Evolutionary conservation across 768 basidiomycete species (phyloP).

Genomic region (Ramaria sp.): DNA sequence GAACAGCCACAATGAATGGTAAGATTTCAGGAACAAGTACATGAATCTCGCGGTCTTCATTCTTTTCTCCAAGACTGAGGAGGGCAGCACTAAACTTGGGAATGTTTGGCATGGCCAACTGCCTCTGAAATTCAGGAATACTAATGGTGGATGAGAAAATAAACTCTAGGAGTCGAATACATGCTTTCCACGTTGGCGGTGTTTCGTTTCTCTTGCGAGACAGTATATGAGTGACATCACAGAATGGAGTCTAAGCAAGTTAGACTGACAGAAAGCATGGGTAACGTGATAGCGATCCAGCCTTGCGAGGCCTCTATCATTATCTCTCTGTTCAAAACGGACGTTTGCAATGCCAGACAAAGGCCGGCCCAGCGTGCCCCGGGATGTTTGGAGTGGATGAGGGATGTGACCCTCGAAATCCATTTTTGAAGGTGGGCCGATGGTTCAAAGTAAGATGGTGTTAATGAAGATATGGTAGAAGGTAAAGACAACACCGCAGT

Average conservation of each 20-base stretch:
- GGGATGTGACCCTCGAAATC: slow-evolving; percentile 59
- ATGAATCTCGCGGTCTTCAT: slow-evolving; percentile 40
- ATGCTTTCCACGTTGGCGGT: slow-evolving; percentile 44
- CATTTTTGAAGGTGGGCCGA: slow-evolving; percentile 68
- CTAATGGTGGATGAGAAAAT: slow-evolving; percentile 52
- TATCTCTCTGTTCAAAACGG: slow-evolving; percentile 41
- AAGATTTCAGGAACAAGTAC: slow-evolving; percentile 22
- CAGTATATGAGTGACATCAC: slow-evolving; percentile 4
- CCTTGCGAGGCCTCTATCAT: slow-evolving; percentile 64
- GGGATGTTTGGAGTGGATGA: slow-evolving; percentile 70
- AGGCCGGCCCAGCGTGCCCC: slow-evolving; percentile 74
- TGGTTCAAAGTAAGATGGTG: slow-evolving; percentile 39
- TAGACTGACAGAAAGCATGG: slow-evolving; percentile 58
- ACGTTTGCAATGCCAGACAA: slow-evolving; percentile 60
- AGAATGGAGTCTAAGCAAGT: slow-evolving; percentile 15
- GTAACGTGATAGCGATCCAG: slow-evolving; percentile 59
- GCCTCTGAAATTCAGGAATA: slow-evolving; percentile 74
- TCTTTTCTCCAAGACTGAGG: slow-evolving; percentile 43
- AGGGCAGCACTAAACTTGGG: slow-evolving; percentile 59
- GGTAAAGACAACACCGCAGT: slow-evolving; percentile 50
- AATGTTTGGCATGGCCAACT: slow-evolving; percentile 60
- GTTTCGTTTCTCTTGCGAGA: slow-evolving; percentile 57
- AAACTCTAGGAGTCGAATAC: slow-evolving; percentile 50
- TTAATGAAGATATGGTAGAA: slow-evolving; percentile 46
- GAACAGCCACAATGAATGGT: slow-evolving; percentile 3